Evolutionary conservation across 2,329 filamentous ascomycete species (phyloP).

Genomic region (Sarocladium brachiariae): DNA sequence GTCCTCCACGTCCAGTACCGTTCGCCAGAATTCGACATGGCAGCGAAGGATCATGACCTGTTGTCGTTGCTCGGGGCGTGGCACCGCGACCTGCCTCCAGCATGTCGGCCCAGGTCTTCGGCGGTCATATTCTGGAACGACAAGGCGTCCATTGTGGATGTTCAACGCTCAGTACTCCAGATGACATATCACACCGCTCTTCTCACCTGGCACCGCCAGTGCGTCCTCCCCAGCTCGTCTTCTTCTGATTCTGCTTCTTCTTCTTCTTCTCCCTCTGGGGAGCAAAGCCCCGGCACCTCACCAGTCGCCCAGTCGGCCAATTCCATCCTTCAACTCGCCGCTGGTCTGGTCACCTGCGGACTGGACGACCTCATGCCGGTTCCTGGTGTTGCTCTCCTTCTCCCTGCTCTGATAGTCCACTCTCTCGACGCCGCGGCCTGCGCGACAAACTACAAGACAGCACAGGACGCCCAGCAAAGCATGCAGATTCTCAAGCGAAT

Average conservation of each 20-base stretch:
- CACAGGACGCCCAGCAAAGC: background rate
- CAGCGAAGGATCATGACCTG: background rate
- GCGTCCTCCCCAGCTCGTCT: background rate
- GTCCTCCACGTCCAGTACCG: background rate
- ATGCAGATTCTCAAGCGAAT: background rate
- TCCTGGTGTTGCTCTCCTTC: background rate
- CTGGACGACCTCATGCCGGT: constrained; percentile 3
- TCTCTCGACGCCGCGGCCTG: background rate
- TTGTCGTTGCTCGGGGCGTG: background rate
- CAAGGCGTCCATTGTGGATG: background rate
- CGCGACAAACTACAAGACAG: background rate
- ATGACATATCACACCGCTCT: constrained; percentile 4
- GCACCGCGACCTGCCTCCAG: background rate
- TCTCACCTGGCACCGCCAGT: background rate
- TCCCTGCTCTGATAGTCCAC: background rate
- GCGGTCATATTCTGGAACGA: background rate
- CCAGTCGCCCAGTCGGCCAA: background rate
- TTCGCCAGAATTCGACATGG: background rate
- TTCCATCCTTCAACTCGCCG: background rate
- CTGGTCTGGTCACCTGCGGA: background rate
- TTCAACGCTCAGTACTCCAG: background rate
- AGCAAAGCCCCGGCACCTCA: background rate
- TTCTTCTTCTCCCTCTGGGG: background rate
- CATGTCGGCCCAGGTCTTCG: background rate
- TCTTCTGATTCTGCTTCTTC: too few relatives aligned